Evolutionary conservation across 1,139 yeast genomes (phyloP).

Genomic region (Magnusiomyces sp.): DNA sequence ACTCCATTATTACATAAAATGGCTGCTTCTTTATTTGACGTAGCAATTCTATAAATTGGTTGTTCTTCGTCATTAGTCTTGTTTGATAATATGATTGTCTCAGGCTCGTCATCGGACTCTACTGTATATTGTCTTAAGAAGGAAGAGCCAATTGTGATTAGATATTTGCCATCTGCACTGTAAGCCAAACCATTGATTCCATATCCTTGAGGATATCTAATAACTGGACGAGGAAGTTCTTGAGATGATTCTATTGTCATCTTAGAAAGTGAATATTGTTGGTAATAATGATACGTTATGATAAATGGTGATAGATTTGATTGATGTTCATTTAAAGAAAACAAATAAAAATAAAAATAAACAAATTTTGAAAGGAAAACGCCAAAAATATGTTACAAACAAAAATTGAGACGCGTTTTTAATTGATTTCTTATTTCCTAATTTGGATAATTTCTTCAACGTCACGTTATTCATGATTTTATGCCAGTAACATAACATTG

Average conservation of each 20-base stretch:
- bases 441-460: neutral
- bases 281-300: neutral
- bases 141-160: slow-evolving; percentile 30
- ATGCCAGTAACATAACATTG: no score
- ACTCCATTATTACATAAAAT: slow-evolving; percentile 33
- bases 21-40: slow-evolving; percentile 25
- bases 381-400: no score
- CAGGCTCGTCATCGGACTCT: slow-evolving; percentile 26
- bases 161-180: slow-evolving; percentile 28
- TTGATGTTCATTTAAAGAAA: neutral
- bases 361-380: neutral
- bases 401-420: no score
- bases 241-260: no score
- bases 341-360: neutral
- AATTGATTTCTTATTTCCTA: no score
- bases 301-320: neutral
- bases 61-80: slow-evolving; percentile 21
- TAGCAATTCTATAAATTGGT: slow-evolving; percentile 17
- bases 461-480: neutral
- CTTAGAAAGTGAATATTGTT: no score
- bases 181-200: slow-evolving; percentile 33
- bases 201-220: no score
- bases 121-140: slow-evolving; percentile 29
- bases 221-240: no score
- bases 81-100: slow-evolving; percentile 23